These are phyloP conservation scores for Pluteus cervinus DNA, from an alignment of 768 basidiomycete species.

Conservation along the genomic window DNA sequence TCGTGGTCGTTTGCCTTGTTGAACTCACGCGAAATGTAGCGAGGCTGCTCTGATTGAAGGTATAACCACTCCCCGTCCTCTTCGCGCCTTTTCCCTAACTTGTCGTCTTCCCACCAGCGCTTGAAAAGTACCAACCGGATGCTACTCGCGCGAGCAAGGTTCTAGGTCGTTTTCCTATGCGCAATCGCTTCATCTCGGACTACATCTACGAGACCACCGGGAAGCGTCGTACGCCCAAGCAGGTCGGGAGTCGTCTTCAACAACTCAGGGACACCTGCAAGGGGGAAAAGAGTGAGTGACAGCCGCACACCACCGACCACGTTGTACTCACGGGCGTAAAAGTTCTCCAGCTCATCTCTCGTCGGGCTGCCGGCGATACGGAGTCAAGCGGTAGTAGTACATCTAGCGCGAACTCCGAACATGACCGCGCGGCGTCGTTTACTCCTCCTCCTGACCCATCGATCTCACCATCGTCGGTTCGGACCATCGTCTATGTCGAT, in stretches of 20 bases:
- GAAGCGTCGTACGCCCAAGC: slow-evolving; percentile 66
- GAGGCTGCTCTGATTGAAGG: slow-evolving; percentile 77
- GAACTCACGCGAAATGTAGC: slow-evolving; percentile 13
- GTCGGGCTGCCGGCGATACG: slow-evolving; percentile 20
- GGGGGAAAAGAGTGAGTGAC: slow-evolving; percentile 59
- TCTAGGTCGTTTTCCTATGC: slow-evolving; percentile 70
- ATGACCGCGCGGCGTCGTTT: no score
- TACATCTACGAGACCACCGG: slow-evolving; percentile 68
- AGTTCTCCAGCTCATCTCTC: slow-evolving; percentile 44
- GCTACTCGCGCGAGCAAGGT: slow-evolving; percentile 68
- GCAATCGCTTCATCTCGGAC: slow-evolving; percentile 77
- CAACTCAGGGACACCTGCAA: slow-evolving; percentile 71
- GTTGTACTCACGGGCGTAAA: slow-evolving; percentile 5
- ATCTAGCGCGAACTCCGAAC: slow-evolving; percentile 13
- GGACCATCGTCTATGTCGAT: no score
- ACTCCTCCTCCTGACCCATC: no score
- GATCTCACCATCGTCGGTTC: no score
- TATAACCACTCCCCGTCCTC: slow-evolving; percentile 17
- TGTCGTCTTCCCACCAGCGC: slow-evolving; percentile 38
- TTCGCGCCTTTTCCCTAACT: slow-evolving; percentile 5
- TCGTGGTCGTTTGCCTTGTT: no score
- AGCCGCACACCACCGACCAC: slow-evolving; percentile 5
- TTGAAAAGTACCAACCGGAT: slow-evolving; percentile 64
- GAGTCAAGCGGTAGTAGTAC: slow-evolving; percentile 21
- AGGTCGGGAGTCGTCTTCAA: slow-evolving; percentile 76